Evolutionary conservation across 345 rosid species (phyloP).

Genomic region (Raphanus raphanistrum): DNA sequence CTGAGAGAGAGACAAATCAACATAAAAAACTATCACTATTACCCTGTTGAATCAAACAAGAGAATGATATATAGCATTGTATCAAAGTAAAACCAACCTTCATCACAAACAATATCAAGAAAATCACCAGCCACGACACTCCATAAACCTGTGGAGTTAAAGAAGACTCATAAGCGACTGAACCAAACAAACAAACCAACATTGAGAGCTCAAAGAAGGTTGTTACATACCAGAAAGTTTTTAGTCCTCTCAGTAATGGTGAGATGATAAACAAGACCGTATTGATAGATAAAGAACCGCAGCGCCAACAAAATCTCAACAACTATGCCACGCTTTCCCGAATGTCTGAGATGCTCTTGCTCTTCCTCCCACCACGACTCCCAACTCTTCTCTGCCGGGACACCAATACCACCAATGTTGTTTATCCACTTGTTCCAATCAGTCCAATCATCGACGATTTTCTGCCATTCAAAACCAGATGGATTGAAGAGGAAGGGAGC

Average conservation of each 20-base stretch:
- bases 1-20: neutral
- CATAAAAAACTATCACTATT: neutral
- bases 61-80: neutral
- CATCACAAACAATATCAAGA: conserved; percentile 87
- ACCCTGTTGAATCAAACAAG: neutral
- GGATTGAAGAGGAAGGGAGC: conserved; percentile 99
- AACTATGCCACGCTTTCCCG: conserved; percentile 90
- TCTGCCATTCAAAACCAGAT: conserved; percentile 99
- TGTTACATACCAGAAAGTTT: conserved; percentile 66
- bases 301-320: conserved; percentile 86
- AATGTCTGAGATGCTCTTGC: conserved; percentile 85
- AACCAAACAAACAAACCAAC: neutral
- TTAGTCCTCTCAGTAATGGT: conserved; percentile 48
- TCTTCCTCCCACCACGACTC: conserved; percentile 99
- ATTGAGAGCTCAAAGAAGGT: neutral
- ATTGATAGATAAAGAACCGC: conserved; percentile 91
- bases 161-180: neutral
- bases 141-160: conserved; percentile 77
- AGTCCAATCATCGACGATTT: conserved; percentile 99
- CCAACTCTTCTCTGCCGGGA: conserved; percentile 97
- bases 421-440: conserved; percentile 99
- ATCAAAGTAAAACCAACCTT: conserved; percentile 55
- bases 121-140: conserved; percentile 91
- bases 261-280: conserved; percentile 93
- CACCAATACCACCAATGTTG: conserved; percentile 96